Conservation (phyloP, 805 yeast genomes). For the Wickerhamomyces ciferrii region DNA sequence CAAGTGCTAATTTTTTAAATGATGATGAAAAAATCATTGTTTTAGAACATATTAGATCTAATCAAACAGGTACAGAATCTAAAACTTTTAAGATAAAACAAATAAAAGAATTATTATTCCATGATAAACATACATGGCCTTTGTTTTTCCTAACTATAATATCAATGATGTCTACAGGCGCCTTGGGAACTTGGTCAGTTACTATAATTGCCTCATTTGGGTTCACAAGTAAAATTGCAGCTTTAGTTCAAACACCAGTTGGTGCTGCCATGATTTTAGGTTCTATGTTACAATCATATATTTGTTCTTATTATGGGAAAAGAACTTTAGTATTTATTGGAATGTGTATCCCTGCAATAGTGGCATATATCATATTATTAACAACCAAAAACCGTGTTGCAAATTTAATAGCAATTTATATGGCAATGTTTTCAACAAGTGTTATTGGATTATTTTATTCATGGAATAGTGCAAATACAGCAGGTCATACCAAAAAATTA, state of each 20-base stretch:
- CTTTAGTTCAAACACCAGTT: slow-evolving; percentile 51
- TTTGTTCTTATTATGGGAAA: slow-evolving; percentile 29
- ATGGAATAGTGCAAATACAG: slow-evolving; percentile 59
- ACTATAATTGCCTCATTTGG: slow-evolving; percentile 41
- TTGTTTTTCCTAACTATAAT: slow-evolving; percentile 36
- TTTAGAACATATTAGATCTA: slow-evolving; percentile 35
- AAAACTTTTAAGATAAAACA: slow-evolving; percentile 36
- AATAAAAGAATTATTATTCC: slow-evolving; percentile 34
- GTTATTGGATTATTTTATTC: slow-evolving; percentile 53
- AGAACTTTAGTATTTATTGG: slow-evolving; percentile 31
- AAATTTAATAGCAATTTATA: slow-evolving; percentile 42
- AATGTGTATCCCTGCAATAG: slow-evolving; percentile 42
- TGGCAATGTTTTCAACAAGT: slow-evolving; percentile 51
- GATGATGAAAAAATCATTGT: slow-evolving; percentile 35
- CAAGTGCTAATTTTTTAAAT: slow-evolving; percentile 28
- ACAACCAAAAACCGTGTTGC: slow-evolving; percentile 35
- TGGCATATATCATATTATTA: slow-evolving; percentile 42
- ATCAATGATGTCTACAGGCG: slow-evolving; percentile 47
- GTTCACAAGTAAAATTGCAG: slow-evolving; percentile 33
- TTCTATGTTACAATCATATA: slow-evolving; percentile 32
- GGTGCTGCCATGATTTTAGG: slow-evolving; percentile 43
- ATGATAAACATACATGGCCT: slow-evolving; percentile 46
- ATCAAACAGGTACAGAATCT: slow-evolving; percentile 45
- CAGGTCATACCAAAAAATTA: slow-evolving; percentile 56
- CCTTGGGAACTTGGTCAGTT: slow-evolving; percentile 29